Conservation (phyloP, 805 yeast species). For the Cephaloascus fragrans region DNA sequence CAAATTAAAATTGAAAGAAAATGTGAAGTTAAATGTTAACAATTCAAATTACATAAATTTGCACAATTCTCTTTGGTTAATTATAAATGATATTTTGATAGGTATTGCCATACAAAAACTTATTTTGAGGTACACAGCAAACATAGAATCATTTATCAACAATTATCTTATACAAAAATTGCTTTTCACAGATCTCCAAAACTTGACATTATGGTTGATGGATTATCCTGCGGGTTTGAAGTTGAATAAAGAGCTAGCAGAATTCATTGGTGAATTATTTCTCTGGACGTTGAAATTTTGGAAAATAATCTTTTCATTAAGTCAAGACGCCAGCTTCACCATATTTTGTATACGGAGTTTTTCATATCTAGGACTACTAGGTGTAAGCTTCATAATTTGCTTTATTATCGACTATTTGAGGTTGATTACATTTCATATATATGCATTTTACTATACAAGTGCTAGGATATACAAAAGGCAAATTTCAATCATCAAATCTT, state of each 20-base stretch:
- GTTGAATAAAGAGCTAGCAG: slow-evolving; percentile 76
- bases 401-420: slow-evolving; percentile 55
- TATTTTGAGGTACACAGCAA: slow-evolving; percentile 19
- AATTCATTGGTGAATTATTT: slow-evolving; percentile 77
- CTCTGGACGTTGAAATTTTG: slow-evolving; percentile 79
- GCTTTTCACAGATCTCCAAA: slow-evolving; percentile 34
- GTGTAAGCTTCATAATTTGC: slow-evolving; percentile 65
- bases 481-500: slow-evolving; percentile 52
- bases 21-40: slow-evolving; percentile 17
- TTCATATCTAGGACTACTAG: slow-evolving; percentile 15
- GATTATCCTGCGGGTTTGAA: slow-evolving; percentile 92
- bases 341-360: neutral
- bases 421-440: slow-evolving; percentile 59
- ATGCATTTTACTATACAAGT: slow-evolving; percentile 68
- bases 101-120: slow-evolving; percentile 53
- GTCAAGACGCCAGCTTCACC: neutral
- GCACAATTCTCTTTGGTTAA: slow-evolving; percentile 84
- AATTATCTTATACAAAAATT: slow-evolving; percentile 22
- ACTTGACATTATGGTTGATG: slow-evolving; percentile 63
- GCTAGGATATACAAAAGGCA: slow-evolving; percentile 77
- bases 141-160: slow-evolving; percentile 14
- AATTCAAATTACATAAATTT: slow-evolving; percentile 58
- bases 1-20: slow-evolving; percentile 15
- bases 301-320: slow-evolving; percentile 11
- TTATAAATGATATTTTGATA: slow-evolving; percentile 68